Percentiles rank a stretch among this genome's conserved stretches.
Evolutionary conservation across 768 basidiomycete genomes (phyloP).

Genomic region (Agrocybe pediades): DNA sequence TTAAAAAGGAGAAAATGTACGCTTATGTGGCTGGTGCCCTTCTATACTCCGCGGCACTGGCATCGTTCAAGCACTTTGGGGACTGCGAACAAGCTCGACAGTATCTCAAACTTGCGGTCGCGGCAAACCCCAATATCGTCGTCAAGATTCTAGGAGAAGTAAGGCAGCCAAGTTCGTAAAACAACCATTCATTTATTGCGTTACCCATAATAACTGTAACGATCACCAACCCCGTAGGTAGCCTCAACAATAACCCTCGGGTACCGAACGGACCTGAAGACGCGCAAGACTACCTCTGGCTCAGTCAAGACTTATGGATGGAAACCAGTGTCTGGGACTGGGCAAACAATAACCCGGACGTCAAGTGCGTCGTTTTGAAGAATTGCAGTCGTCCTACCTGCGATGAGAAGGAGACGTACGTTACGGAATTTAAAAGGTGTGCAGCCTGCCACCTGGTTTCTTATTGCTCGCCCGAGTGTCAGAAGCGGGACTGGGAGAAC

Average conservation of each 20-base stretch:
- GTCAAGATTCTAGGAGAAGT: constrained; percentile 40
- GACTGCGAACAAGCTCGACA: constrained; percentile 39
- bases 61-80: constrained; percentile 42
- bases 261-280: constrained; percentile 39
- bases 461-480: neutral
- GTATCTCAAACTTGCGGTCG: constrained; percentile 38
- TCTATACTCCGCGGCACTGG: constrained; percentile 43
- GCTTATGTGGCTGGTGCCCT: constrained; percentile 10
- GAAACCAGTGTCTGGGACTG: constrained; percentile 20
- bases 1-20: constrained; percentile 15
- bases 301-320: constrained; percentile 47
- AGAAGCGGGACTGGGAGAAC: neutral
- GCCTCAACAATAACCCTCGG: constrained; percentile 30
- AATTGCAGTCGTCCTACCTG: constrained; percentile 5
- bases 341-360: constrained; percentile 7
- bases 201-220: neutral
- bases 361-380: constrained; percentile 3
- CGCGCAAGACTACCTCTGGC: constrained; percentile 50
- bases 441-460: constrained; percentile 32
- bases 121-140: constrained; percentile 35
- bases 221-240: constrained; percentile 17
- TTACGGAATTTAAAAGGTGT: constrained; percentile 44
- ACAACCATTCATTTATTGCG: constrained; percentile 4
- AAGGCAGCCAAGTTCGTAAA: constrained; percentile 36
- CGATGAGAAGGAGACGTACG: constrained; percentile 13